phyloP scores from a whole-genome alignment of 2,329 filamentous ascomycete genomes.

The Sporothrix mexicana region DNA sequence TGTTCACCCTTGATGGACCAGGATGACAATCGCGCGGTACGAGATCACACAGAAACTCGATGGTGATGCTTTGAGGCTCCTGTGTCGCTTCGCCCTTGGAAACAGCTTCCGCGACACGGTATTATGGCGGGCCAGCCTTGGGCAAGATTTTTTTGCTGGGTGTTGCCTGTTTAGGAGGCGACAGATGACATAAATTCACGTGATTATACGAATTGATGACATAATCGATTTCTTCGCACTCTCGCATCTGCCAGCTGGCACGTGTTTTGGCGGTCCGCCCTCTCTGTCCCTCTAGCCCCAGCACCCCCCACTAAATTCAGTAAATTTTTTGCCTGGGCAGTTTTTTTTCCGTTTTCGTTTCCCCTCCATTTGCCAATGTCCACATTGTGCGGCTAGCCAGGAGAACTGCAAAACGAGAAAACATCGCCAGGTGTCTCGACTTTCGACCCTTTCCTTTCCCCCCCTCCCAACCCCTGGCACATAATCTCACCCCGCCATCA shows the following conservation, averaged over 20 bases:
- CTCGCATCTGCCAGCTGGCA: conserved; percentile 32
- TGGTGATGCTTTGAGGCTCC: conserved; percentile 23
- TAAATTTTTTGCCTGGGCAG: conserved; percentile 33
- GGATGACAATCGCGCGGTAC: neutral
- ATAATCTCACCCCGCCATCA: neutral
- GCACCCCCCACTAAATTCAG: conserved; percentile 34
- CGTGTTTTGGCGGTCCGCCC: conserved; percentile 8
- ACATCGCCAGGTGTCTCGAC: neutral
- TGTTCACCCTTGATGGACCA: conserved; percentile 10
- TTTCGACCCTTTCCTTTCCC: neutral
- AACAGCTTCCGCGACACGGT: conserved; percentile 26
- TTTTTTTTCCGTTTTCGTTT: conserved; percentile 35
- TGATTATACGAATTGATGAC: neutral
- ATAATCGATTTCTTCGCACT: neutral
- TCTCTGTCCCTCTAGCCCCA: conserved; percentile 24
- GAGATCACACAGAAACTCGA: conserved; percentile 14
- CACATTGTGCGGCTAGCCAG: conserved; percentile 30
- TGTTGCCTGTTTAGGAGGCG: conserved; percentile 23
- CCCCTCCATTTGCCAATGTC: conserved; percentile 30
- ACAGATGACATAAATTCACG: conserved; percentile 16
- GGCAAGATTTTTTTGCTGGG: conserved; percentile 30
- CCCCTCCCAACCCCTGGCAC: conserved; percentile 13
- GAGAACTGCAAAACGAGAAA: conserved; percentile 15
- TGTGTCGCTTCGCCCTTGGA: conserved; percentile 22
- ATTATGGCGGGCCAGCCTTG: neutral